Percentiles rank a stretch among this genome's conserved stretches.
Evolutionary conservation across 257 asterid genomes (phyloP).

Genomic region (Handroanthus guayacan): DNA sequence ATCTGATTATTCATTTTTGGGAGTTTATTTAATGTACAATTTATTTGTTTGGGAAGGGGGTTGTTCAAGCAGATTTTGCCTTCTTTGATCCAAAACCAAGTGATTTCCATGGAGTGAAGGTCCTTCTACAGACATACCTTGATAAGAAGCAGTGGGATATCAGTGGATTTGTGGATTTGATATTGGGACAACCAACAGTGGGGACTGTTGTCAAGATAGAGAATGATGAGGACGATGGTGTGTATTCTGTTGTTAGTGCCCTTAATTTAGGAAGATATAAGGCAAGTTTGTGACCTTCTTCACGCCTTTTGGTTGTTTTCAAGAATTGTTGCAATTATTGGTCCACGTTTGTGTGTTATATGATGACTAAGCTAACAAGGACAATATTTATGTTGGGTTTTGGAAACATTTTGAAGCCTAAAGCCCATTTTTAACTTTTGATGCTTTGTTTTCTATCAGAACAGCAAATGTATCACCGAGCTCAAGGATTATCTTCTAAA

Average conservation of each 20-base stretch:
- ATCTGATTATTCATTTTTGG: not conserved
- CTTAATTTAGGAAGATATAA: slow-evolving; percentile 83
- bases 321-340: not conserved
- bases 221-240: slow-evolving; percentile 81
- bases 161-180: slow-evolving; percentile 85
- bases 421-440: not conserved
- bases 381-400: not conserved
- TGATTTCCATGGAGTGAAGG: slow-evolving; percentile 93
- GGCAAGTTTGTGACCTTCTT: slow-evolving; percentile 53
- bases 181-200: slow-evolving; percentile 86
- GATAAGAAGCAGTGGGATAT: slow-evolving; percentile 85
- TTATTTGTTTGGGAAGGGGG: slow-evolving; percentile 57
- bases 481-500: slow-evolving; percentile 68
- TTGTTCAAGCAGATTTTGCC: slow-evolving; percentile 88
- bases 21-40: slow-evolving; percentile 17
- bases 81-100: slow-evolving; percentile 90
- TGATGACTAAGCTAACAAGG: not conserved
- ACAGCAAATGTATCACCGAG: slow-evolving; percentile 56
- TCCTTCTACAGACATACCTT: slow-evolving; percentile 79
- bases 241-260: slow-evolving; percentile 70
- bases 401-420: not conserved
- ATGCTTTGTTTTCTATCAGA: slow-evolving; percentile 47
- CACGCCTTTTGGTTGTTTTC: not conserved
- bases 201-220: slow-evolving; percentile 89
- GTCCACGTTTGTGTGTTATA: not conserved